Evolutionary conservation across 2,329 filamentous ascomycete genomes (phyloP).

Genomic region (Botrytis porri): DNA sequence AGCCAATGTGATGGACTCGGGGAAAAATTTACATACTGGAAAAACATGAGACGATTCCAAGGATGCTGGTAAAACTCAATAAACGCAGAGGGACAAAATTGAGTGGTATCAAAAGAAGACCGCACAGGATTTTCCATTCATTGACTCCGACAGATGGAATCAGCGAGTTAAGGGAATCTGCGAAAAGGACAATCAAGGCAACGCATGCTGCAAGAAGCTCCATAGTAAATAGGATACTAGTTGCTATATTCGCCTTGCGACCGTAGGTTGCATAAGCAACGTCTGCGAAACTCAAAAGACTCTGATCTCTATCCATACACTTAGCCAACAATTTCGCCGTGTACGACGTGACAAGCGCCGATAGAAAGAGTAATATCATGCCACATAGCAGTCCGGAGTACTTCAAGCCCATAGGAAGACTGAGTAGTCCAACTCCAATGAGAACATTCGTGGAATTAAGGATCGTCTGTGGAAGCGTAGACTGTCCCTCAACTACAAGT

Average conservation of each 20-base stretch:
- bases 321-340: constrained; percentile 82
- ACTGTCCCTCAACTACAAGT: constrained; percentile 83
- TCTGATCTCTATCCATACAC: constrained; percentile 82
- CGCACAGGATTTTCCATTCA: constrained; percentile 83
- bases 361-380: constrained; percentile 68
- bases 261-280: constrained; percentile 90
- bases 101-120: constrained; percentile 72
- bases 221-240: constrained; percentile 81
- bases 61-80: constrained; percentile 84
- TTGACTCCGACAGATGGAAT: constrained; percentile 67
- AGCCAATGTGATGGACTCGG: not conserved
- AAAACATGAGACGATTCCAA: constrained; percentile 89
- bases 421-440: constrained; percentile 85
- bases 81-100: constrained; percentile 81
- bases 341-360: constrained; percentile 75
- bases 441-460: constrained; percentile 86
- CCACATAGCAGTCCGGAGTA: constrained; percentile 89
- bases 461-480: constrained; percentile 90
- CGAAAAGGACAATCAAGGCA: constrained; percentile 87
- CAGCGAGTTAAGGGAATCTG: constrained; percentile 78
- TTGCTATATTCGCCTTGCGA: constrained; percentile 72
- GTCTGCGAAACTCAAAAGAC: constrained; percentile 90
- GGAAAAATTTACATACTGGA: constrained; percentile 61
- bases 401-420: constrained; percentile 80
- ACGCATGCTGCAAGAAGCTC: constrained; percentile 88